These are phyloP conservation scores for Potentilla sterilis DNA, from an alignment of 306 rosid genomes.

Conservation along the genomic window DNA sequence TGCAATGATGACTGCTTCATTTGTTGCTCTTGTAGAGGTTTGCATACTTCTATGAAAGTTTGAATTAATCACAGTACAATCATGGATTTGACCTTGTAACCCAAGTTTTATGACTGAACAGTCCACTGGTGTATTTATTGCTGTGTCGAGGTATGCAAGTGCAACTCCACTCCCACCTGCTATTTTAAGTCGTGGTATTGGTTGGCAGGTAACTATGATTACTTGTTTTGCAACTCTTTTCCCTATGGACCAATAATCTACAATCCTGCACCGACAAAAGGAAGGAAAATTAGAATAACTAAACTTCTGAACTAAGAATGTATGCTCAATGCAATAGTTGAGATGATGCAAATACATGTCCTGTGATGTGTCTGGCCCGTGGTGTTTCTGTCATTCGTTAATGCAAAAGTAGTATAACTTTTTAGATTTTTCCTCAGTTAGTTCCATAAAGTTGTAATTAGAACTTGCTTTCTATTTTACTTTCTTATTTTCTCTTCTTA, in stretches of 20 bases:
- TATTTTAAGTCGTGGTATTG: conserved; percentile 90
- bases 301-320: neutral
- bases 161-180: conserved; percentile 94
- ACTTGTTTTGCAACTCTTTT: neutral
- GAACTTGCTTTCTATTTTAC: neutral
- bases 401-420: neutral
- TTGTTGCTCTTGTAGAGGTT: conserved; percentile 95
- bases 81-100: neutral
- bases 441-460: neutral
- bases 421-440: neutral
- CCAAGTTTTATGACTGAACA: conserved; percentile 34
- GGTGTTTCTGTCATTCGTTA: neutral
- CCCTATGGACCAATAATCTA: neutral
- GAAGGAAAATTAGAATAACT: neutral
- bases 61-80: neutral
- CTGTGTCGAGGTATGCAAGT: conserved; percentile 85
- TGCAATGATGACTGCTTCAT: conserved; percentile 96
- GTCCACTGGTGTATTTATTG: conserved; percentile 88
- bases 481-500: no score
- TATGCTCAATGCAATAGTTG: neutral
- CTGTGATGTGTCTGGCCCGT: neutral
- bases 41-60: neutral
- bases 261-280: neutral
- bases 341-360: neutral
- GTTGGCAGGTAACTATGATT: conserved; percentile 78